These are phyloP conservation scores for Coniochaeta sp. DNA, from an alignment of 2,329 filamentous ascomycete species.

Conservation along the genomic window DNA sequence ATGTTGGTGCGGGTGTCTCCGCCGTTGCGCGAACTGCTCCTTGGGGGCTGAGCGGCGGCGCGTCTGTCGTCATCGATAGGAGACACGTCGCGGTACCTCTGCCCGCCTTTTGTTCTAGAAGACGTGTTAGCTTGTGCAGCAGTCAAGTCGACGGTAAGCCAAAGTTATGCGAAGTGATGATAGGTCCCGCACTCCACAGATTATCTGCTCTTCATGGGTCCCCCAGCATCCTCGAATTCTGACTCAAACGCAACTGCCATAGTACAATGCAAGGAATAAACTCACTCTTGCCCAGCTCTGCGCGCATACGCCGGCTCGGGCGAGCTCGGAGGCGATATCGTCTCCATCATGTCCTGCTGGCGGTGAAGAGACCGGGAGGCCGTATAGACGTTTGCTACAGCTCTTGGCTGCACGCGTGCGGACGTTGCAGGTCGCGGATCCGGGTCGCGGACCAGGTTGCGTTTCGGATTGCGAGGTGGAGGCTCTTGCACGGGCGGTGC, in stretches of 20 bases:
- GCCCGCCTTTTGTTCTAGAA: background rate
- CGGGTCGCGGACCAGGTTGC: conserved; percentile 21
- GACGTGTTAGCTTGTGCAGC: conserved; percentile 9
- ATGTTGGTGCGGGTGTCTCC: conserved; percentile 32
- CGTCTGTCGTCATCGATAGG: conserved; percentile 40
- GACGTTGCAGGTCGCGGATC: conserved; percentile 48
- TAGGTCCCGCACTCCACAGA: background rate
- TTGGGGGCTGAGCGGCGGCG: conserved; percentile 23
- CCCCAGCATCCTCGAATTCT: too few species aligned
- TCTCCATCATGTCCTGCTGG: conserved; percentile 4
- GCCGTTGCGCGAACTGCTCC: conserved; percentile 5
- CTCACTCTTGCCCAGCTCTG: conserved; percentile 29
- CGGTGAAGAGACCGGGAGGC: background rate
- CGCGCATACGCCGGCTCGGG: conserved; percentile 34
- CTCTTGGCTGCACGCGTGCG: conserved; percentile 48
- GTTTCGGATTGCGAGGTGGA: conserved; percentile 28
- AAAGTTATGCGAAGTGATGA: background rate
- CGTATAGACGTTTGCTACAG: background rate
- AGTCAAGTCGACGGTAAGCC: too few species aligned
- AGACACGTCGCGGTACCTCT: conserved; percentile 34
- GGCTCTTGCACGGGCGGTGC: conserved; percentile 23
- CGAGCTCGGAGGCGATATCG: conserved; percentile 50
- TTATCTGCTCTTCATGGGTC: too few species aligned
- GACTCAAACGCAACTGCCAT: background rate
- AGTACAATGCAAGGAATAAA: conserved; percentile 9